Evolutionary conservation across 108 stramenopile species (phyloP).

Genomic region (Pseudonitzschia delicatissima): DNA sequence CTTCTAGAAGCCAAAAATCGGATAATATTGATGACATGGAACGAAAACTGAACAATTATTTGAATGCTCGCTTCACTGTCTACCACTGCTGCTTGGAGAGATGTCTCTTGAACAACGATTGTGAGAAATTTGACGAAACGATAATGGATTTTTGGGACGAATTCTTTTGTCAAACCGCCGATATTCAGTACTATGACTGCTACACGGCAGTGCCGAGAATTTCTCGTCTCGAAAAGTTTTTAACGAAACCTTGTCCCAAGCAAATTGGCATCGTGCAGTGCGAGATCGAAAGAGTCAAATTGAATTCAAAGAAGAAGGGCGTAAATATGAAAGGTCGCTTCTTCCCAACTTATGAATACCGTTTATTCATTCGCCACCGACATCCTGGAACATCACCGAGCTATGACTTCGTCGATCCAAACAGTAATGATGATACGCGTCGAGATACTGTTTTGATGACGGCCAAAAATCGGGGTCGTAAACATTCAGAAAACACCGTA

Average conservation of each 20-base stretch:
- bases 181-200: slow-evolving; percentile 68
- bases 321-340: slow-evolving; percentile 65
- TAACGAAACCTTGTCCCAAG: slow-evolving; percentile 79
- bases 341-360: slow-evolving; percentile 81
- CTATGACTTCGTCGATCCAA: not conserved
- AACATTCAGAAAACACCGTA: slow-evolving; percentile 18
- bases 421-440: slow-evolving; percentile 23
- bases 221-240: slow-evolving; percentile 53
- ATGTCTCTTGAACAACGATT: slow-evolving; percentile 36
- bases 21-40: slow-evolving; percentile 18
- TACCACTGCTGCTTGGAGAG: slow-evolving; percentile 48
- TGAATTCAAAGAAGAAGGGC: slow-evolving; percentile 54
- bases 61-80: slow-evolving; percentile 28
- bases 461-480: slow-evolving; percentile 66
- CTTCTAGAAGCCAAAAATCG: slow-evolving; percentile 7
- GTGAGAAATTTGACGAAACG: slow-evolving; percentile 53
- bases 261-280: slow-evolving; percentile 79
- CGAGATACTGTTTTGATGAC: slow-evolving; percentile 70
- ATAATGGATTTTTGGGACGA: slow-evolving; percentile 87
- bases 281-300: slow-evolving; percentile 77
- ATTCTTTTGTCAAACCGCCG: slow-evolving; percentile 52
- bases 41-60: slow-evolving; percentile 13
- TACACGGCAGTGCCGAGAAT: slow-evolving; percentile 73
- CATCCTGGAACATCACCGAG: slow-evolving; percentile 22
- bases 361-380: slow-evolving; percentile 74